Conservation (phyloP, 2,329 filamentous ascomycete species). For the Plenodomus lindquistii region DNA sequence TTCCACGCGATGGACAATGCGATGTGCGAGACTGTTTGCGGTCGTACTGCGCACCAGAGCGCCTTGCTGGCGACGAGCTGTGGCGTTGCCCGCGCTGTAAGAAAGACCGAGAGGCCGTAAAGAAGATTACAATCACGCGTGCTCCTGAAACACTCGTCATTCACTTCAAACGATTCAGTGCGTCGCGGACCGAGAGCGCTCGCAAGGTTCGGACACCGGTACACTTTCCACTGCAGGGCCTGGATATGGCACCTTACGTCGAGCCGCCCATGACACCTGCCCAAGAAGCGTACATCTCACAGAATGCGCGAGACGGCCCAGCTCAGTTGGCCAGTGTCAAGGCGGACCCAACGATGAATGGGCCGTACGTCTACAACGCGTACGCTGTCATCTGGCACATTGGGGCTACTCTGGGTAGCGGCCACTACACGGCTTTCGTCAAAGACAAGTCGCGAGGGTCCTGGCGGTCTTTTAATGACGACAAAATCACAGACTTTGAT, state of each 20-base stretch:
- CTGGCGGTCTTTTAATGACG: constrained; percentile 66
- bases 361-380: constrained; percentile 76
- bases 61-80: constrained; percentile 67
- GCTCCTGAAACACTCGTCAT: constrained; percentile 80
- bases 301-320: constrained; percentile 28
- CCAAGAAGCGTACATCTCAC: constrained; percentile 43
- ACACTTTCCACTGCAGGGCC: constrained; percentile 73
- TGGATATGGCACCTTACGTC: constrained; percentile 66
- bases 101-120: constrained; percentile 66
- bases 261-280: constrained; percentile 51
- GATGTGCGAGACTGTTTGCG: constrained; percentile 71
- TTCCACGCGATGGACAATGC: constrained; percentile 62
- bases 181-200: constrained; percentile 58
- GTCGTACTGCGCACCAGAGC: constrained; percentile 70
- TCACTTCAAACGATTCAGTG: constrained; percentile 72
- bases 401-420: constrained; percentile 68
- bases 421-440: constrained; percentile 76
- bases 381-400: constrained; percentile 83
- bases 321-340: constrained; percentile 40
- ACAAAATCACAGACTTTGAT: constrained; percentile 58
- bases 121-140: constrained; percentile 74
- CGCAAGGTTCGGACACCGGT: constrained; percentile 73
- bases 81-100: constrained; percentile 79
- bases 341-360: constrained; percentile 49
- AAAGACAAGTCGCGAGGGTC: constrained; percentile 55